Evolutionary conservation across 768 basidiomycete genomes (phyloP).

Genomic region (Mycena vitilis): DNA sequence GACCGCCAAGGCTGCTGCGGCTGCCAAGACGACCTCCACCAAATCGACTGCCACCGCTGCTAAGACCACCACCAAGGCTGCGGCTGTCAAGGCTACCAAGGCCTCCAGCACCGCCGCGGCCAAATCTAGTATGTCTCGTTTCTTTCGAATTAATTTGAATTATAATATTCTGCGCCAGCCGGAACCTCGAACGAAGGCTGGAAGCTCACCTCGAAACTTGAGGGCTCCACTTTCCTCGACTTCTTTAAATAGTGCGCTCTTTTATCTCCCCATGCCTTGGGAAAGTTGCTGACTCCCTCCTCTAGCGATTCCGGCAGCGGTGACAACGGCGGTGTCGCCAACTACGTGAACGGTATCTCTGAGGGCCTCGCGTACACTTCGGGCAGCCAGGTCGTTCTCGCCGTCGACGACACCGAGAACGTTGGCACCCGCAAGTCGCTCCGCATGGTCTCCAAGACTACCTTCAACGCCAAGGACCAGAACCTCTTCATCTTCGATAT

Average conservation of each 20-base stretch:
- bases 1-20: background rate
- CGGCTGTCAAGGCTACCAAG: background rate
- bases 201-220: slow-evolving; percentile 30
- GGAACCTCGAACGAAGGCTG: slow-evolving; percentile 34
- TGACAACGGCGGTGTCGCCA: slow-evolving; percentile 36
- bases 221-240: slow-evolving; percentile 35
- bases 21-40: background rate
- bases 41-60: slow-evolving; percentile 7
- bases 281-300: background rate
- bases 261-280: background rate
- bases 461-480: slow-evolving; percentile 33
- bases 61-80: background rate
- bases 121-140: slow-evolving; percentile 18
- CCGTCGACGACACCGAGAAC: slow-evolving; percentile 29
- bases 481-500: slow-evolving; percentile 46
- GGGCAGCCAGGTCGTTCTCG: slow-evolving; percentile 32
- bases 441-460: slow-evolving; percentile 36
- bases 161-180: slow-evolving; percentile 3
- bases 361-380: slow-evolving; percentile 31
- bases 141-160: background rate
- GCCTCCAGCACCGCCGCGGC: background rate
- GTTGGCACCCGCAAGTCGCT: slow-evolving; percentile 33
- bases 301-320: slow-evolving; percentile 24
- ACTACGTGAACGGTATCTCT: slow-evolving; percentile 35
- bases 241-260: slow-evolving; percentile 36